These are phyloP conservation scores for Dothidotthia symphoricarpi DNA, from an alignment of 2,329 filamentous ascomycete species.

Conservation along the genomic window DNA sequence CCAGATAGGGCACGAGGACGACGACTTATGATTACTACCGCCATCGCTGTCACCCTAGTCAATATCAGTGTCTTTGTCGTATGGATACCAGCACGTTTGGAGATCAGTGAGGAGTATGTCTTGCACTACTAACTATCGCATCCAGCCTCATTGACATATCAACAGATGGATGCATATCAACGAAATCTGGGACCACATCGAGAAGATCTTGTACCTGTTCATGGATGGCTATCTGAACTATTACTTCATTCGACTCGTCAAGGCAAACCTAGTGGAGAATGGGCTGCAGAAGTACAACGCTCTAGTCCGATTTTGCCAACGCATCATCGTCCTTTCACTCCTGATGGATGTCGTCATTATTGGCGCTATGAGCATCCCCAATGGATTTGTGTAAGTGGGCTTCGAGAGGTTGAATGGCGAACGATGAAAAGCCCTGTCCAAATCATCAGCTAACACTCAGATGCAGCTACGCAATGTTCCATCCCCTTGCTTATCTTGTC, in stretches of 20 bases:
- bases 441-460: not conserved
- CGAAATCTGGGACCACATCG: constrained; percentile 27
- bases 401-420: too few relatives aligned
- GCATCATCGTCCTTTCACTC: constrained; percentile 26
- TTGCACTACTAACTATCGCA: not conserved
- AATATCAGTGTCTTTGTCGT: constrained; percentile 33
- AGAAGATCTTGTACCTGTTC: constrained; percentile 26
- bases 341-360: constrained; percentile 41
- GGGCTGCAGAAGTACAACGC: constrained; percentile 28
- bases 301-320: constrained; percentile 27
- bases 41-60: constrained; percentile 19
- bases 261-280: constrained; percentile 25
- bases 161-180: constrained; percentile 24
- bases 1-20: constrained; percentile 15
- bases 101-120: constrained; percentile 18
- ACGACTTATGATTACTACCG: constrained; percentile 15
- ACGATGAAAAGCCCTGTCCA: too few relatives aligned
- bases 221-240: constrained; percentile 26
- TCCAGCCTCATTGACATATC: not conserved
- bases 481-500: constrained; percentile 48
- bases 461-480: constrained; percentile 47
- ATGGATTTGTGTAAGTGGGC: constrained; percentile 40
- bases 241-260: constrained; percentile 28
- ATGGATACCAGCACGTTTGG: constrained; percentile 31
- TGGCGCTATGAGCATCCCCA: constrained; percentile 44